Evolutionary conservation across 768 basidiomycete genomes (phyloP).

Genomic region (Podaxis mareebaensis): DNA sequence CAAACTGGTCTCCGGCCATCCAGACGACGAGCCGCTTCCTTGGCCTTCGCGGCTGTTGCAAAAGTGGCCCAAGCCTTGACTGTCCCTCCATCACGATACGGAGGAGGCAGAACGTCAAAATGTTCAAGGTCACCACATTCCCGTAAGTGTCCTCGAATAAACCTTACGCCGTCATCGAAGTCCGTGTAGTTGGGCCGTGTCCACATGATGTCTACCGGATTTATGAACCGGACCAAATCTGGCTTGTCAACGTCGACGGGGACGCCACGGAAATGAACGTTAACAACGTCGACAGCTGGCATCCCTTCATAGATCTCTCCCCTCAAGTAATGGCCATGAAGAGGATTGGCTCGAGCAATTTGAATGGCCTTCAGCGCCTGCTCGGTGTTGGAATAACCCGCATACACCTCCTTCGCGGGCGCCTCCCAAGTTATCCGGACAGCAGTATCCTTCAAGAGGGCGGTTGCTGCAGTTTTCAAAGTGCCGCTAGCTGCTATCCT

Average conservation of each 20-base stretch:
- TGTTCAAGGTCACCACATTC: slow-evolving; percentile 28
- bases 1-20: slow-evolving; percentile 45
- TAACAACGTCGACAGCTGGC: slow-evolving; percentile 58
- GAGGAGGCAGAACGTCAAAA: slow-evolving; percentile 34
- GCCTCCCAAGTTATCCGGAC: slow-evolving; percentile 63
- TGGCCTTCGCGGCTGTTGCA: slow-evolving; percentile 50
- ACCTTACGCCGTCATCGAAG: slow-evolving; percentile 35
- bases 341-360: slow-evolving; percentile 34
- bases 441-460: slow-evolving; percentile 49
- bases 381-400: slow-evolving; percentile 54
- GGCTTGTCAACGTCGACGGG: slow-evolving; percentile 44
- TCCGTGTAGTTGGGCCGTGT: slow-evolving; percentile 46
- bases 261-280: slow-evolving; percentile 58
- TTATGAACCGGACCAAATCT: slow-evolving; percentile 45
- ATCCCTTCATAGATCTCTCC: slow-evolving; percentile 56
- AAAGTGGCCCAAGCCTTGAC: slow-evolving; percentile 61
- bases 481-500: slow-evolving; percentile 46
- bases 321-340: slow-evolving; percentile 41
- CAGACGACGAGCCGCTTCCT: slow-evolving; percentile 46
- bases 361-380: slow-evolving; percentile 54
- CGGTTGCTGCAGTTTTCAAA: slow-evolving; percentile 26
- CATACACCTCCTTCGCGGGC: slow-evolving; percentile 57
- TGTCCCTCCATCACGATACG: slow-evolving; percentile 51
- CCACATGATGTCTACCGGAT: slow-evolving; percentile 51
- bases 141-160: slow-evolving; percentile 33